Base-by-base conservation (phyloP, 2,329 filamentous ascomycete genomes). In the Fusarium oligoseptatum region DNA sequence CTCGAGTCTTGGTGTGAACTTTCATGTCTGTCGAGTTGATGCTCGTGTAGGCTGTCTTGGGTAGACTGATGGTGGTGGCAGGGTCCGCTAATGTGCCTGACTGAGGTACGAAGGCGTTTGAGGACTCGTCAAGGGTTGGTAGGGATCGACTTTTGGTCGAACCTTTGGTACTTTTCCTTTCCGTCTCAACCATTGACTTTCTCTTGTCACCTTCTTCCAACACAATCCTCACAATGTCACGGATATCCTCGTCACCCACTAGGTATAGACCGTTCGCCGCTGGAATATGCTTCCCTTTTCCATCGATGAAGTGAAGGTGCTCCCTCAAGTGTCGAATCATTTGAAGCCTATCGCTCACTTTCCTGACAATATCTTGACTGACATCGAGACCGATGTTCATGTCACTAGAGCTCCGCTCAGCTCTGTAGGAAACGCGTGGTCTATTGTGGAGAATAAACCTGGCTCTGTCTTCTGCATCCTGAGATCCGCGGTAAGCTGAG, bases 51-150 rank as follows among this genome's bases (percentile, higher is more conserved):
- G 80, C 78, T 12, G 81, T 79, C 39, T 70, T 76, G 7, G 82
- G 81, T 27, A 80, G 24, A 66, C 75, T 83, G 48, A 84, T 79
- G 1, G 82, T 84, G 2, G 80, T 83, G 6, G 80, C 80, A 52
- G 82, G 80, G 48, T 82, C 81, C 17, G 77, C 78, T 11, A 66
- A 55, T 8, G 71, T 74, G 6, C 75, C 73, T 20, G 72, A 70
- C 10, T 75, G 76, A 6, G 78, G 74, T 15, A 76, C 67, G 36
- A 83, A 82, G 1, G 75, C 66, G 12, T 76, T 77, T 15, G 52
- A 65, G 11, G 37, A 63, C 20, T 72, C 75, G 9, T 80, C 71
- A 4, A 80, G 63, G 9, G 67, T 76, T 36, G 74, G 74, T 6
- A 77, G 64, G 14, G 66, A 65, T 3, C 52, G 66, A 57, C 50